Base-by-base conservation (phyloP, 805 yeast species). In the Scheffersomyces coipomensis region DNA sequence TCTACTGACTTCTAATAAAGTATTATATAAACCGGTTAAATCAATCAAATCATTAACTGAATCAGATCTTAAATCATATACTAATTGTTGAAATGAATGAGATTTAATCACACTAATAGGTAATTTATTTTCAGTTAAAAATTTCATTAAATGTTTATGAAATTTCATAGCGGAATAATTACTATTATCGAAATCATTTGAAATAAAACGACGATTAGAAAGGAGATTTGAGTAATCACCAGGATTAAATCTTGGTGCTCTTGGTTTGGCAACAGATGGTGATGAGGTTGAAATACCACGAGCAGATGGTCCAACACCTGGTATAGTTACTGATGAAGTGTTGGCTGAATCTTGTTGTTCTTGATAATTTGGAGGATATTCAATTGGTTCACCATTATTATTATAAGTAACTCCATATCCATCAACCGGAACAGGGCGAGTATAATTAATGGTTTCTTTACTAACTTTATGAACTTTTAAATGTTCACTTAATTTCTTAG, bases 401-500 rank as follows among this genome's bases (percentile, higher is more conserved):
- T 61, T 61, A 42, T 58, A 62, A 0, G 66, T 56, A 25, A 59
- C 57, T 18, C 70, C 71, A 38, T 53, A 55, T 1, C 72, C 67
- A 44, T 68, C 71, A 12, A 65, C 54, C 1, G 72, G 68, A 5
- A 55, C 58, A 39, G 61, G 48, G 32, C 80, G 52, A 24, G 71
- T 51, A 25, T 66, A 58, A 45, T 75, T 75, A 29, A 66, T 56
- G 19, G 71, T 60, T 7, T 61, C 63, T 37, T 56, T 65, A 21
- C 56, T 55, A 17, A 76, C 62, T 55, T 74, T 75, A 49, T 78
- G 83, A 3, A 81, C 76, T 45, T 71, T 69, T 46, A 78, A 57
- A 51, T 78, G 83, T 52, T 78, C 83, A 35, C 72, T 70, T 29
- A 78, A 59, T 51, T 78, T 78, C 64, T 78, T 78, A 19, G 83